Evolutionary conservation across 108 stramenopile species (phyloP).

Genomic region (Fistulifera solaris): DNA sequence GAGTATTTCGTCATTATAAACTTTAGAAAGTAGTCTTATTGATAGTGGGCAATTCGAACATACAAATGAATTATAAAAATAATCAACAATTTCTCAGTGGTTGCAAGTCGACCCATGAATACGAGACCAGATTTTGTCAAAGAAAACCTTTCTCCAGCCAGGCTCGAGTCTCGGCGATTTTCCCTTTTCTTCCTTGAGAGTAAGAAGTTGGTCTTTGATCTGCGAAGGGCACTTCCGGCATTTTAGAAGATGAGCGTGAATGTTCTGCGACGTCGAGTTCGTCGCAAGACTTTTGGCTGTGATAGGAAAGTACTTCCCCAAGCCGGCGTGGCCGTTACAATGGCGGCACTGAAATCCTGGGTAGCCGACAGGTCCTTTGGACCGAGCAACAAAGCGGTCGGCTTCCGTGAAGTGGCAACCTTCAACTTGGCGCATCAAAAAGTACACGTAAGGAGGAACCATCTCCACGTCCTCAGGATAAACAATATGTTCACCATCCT

Average conservation of each 20-base stretch:
- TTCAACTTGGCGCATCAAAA: slow-evolving; percentile 55
- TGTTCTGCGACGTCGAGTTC: slow-evolving; percentile 59
- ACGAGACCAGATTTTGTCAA: slow-evolving; percentile 52
- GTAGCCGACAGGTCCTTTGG: slow-evolving; percentile 50
- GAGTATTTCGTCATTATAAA: not conserved
- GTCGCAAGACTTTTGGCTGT: slow-evolving; percentile 39
- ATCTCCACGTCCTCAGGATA: slow-evolving; percentile 30
- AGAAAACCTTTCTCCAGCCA: slow-evolving; percentile 58
- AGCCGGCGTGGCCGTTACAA: slow-evolving; percentile 56
- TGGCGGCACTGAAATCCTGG: slow-evolving; percentile 65
- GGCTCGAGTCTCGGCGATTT: slow-evolving; percentile 36
- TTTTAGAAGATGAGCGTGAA: slow-evolving; percentile 54
- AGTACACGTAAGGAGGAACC: slow-evolving; percentile 50
- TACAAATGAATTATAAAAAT: no score
- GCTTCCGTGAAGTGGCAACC: slow-evolving; percentile 50
- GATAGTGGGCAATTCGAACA: no score
- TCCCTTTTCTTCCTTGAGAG: slow-evolving; percentile 40
- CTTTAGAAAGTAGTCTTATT: not conserved
- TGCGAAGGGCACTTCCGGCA: slow-evolving; percentile 43
- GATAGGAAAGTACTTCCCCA: slow-evolving; percentile 63
- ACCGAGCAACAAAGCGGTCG: slow-evolving; percentile 58
- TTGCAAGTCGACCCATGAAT: slow-evolving; percentile 22
- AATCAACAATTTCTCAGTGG: no score
- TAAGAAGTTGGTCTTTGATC: slow-evolving; percentile 36
- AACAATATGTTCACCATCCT: slow-evolving; percentile 31